Evolutionary conservation across 1,284 basidiomycete species (phyloP).

Genomic region (Ustilago nuda): DNA sequence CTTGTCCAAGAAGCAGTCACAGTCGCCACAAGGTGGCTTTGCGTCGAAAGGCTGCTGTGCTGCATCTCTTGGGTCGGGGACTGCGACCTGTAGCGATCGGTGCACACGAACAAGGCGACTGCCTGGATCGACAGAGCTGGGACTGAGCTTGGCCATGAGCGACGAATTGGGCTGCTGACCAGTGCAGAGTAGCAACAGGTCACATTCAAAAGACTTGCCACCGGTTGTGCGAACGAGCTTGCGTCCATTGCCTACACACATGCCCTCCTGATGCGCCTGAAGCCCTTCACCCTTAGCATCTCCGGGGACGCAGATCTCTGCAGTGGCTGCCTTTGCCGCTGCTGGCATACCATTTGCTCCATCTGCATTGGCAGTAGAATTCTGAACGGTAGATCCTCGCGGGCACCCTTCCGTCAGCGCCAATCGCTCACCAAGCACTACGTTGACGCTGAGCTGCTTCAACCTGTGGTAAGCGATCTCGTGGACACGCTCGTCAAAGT

Average conservation of each 20-base stretch:
- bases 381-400: slow-evolving; percentile 54
- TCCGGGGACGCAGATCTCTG: slow-evolving; percentile 40
- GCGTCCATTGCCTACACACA: slow-evolving; percentile 54
- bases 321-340: slow-evolving; percentile 14
- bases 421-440: slow-evolving; percentile 66
- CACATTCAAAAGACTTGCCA: slow-evolving; percentile 62
- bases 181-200: slow-evolving; percentile 66
- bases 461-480: slow-evolving; percentile 58
- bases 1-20: slow-evolving; percentile 68
- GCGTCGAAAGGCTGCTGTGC: slow-evolving; percentile 59
- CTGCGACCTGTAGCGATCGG: slow-evolving; percentile 62
- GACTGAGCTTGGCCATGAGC: slow-evolving; percentile 63
- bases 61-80: slow-evolving; percentile 56
- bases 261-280: slow-evolving; percentile 50
- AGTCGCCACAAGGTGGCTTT: slow-evolving; percentile 64
- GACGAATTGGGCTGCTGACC: slow-evolving; percentile 67
- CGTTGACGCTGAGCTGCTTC: slow-evolving; percentile 62
- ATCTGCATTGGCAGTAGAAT: slow-evolving; percentile 18
- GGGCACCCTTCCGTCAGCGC: slow-evolving; percentile 66
- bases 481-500: slow-evolving; percentile 65
- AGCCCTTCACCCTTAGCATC: slow-evolving; percentile 56
- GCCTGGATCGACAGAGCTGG: slow-evolving; percentile 59
- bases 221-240: slow-evolving; percentile 65
- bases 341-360: slow-evolving; percentile 12
- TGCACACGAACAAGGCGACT: slow-evolving; percentile 61